Percentiles rank a stretch among this genome's conserved stretches.
These are phyloP conservation scores for Hericium coralloides DNA, from an alignment of 768 basidiomycete species.

Conservation along the genomic window DNA sequence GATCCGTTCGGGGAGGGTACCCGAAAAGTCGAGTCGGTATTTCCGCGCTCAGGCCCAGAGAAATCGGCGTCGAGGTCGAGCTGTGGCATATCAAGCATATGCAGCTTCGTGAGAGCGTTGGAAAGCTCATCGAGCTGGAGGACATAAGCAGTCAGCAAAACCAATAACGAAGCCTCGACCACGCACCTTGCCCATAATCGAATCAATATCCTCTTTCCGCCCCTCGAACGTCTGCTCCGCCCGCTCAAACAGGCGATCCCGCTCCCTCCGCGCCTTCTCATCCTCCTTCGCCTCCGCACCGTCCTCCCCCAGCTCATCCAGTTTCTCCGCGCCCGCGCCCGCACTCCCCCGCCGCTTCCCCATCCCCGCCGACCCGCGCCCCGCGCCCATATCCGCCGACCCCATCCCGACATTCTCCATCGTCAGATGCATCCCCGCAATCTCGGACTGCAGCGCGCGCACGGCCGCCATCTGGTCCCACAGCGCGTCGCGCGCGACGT, in stretches of 20 bases:
- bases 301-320: constrained; percentile 33
- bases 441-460: constrained; percentile 62
- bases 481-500: constrained; percentile 32
- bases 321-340: neutral
- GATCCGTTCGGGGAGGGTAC: constrained; percentile 17
- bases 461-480: constrained; percentile 65
- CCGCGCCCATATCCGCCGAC: constrained; percentile 1
- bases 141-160: neutral
- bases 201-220: constrained; percentile 57
- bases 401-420: constrained; percentile 57
- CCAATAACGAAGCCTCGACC: neutral
- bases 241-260: constrained; percentile 62
- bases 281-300: constrained; percentile 35
- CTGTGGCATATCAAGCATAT: constrained; percentile 32
- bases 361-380: neutral
- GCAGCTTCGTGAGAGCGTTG: constrained; percentile 32
- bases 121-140: constrained; percentile 49
- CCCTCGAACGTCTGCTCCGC: constrained; percentile 62
- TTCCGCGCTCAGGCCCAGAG: constrained; percentile 17
- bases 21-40: constrained; percentile 19
- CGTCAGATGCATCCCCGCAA: constrained; percentile 62
- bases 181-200: constrained; percentile 65
- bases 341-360: constrained; percentile 4
- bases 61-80: constrained; percentile 22
- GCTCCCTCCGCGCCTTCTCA: constrained; percentile 41